Conservation (phyloP, 2,329 filamentous ascomycete species). For the Pseudocercospora macadamiae region DNA sequence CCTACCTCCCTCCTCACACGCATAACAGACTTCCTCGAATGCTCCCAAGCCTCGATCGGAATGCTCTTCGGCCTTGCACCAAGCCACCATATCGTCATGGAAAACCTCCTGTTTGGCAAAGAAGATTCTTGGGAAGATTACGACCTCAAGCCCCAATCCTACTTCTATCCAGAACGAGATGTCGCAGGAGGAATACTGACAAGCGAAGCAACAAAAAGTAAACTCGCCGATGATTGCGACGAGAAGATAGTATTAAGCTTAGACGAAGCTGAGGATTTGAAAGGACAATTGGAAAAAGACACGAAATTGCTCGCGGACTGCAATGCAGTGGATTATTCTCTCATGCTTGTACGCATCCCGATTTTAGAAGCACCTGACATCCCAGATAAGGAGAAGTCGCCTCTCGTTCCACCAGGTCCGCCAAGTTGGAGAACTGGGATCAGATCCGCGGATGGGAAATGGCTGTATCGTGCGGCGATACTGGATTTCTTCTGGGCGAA, state of each 20-base stretch:
- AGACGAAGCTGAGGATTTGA: conserved; percentile 60
- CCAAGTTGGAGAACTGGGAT: conserved; percentile 65
- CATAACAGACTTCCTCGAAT: conserved; percentile 70
- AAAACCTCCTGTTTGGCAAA: conserved; percentile 70
- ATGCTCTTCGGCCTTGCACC: conserved; percentile 63
- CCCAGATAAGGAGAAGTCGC: conserved; percentile 24
- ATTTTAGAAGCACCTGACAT: conserved; percentile 16
- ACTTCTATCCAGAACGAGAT: conserved; percentile 76
- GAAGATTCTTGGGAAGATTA: conserved; percentile 68
- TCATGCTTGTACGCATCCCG: conserved; percentile 68
- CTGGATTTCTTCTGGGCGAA: conserved; percentile 81
- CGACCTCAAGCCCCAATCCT: conserved; percentile 73
- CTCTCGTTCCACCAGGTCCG: conserved; percentile 35
- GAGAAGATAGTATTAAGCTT: conserved; percentile 64
- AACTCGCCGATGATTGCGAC: conserved; percentile 68
- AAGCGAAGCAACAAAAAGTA: conserved; percentile 66
- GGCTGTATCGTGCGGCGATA: conserved; percentile 68
- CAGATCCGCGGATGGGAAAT: conserved; percentile 63
- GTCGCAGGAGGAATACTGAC: conserved; percentile 66
- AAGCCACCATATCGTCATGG: conserved; percentile 76
- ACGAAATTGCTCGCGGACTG: conserved; percentile 63
- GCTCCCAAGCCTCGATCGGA: conserved; percentile 60
- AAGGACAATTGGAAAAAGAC: conserved; percentile 61
- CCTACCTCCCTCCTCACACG: conserved; percentile 67
- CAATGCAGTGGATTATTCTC: conserved; percentile 75